Conservation (phyloP, 2,329 filamentous ascomycete genomes). For the Claviceps digitariae region DNA sequence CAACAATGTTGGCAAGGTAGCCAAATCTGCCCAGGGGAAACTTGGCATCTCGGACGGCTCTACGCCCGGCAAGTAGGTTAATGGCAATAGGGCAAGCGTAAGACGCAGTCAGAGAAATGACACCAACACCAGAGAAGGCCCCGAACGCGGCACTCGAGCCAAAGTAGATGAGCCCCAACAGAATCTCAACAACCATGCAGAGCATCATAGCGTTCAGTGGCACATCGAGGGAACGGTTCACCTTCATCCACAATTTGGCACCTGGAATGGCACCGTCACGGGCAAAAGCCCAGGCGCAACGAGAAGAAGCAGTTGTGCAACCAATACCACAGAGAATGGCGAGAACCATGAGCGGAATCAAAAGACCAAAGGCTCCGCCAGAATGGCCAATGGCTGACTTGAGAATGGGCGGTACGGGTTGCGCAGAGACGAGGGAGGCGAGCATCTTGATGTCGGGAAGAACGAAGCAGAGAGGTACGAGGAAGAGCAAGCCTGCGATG, state of each 20-base stretch:
- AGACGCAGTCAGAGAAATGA: slow-evolving; percentile 54
- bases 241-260: slow-evolving; percentile 43
- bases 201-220: slow-evolving; percentile 63
- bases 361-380: slow-evolving; percentile 47
- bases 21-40: slow-evolving; percentile 53
- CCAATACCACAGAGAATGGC: slow-evolving; percentile 54
- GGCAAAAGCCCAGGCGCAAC: slow-evolving; percentile 56
- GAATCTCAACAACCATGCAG: slow-evolving; percentile 49
- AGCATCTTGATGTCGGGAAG: slow-evolving; percentile 48
- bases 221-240: slow-evolving; percentile 49
- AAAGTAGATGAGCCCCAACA: slow-evolving; percentile 55
- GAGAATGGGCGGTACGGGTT: slow-evolving; percentile 53
- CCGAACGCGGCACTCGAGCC: slow-evolving; percentile 58
- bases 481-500: slow-evolving; percentile 50
- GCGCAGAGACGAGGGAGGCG: slow-evolving; percentile 37
- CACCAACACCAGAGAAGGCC: slow-evolving; percentile 56
- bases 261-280: slow-evolving; percentile 58
- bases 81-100: slow-evolving; percentile 56
- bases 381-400: slow-evolving; percentile 46
- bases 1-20: slow-evolving; percentile 46
- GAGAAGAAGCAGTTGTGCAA: slow-evolving; percentile 55
- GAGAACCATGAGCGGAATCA: slow-evolving; percentile 52
- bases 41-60: slow-evolving; percentile 39
- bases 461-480: slow-evolving; percentile 57
- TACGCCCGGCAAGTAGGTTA: slow-evolving; percentile 46